Evolutionary conservation across 768 basidiomycete genomes (phyloP).

Genomic region (Agaricus sinodeliciosus): DNA sequence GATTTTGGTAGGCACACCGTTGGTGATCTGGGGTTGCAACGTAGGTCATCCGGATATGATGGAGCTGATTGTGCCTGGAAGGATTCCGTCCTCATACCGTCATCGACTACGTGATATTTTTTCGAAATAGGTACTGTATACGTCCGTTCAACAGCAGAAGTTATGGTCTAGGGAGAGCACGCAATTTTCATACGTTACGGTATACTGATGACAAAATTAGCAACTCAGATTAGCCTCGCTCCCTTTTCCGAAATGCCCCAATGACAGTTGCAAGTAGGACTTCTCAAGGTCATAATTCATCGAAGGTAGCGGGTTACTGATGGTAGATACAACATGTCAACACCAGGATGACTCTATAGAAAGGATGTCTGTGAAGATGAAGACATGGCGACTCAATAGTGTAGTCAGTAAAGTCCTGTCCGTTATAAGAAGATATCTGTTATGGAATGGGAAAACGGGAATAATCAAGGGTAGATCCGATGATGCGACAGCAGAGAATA

Average conservation of each 20-base stretch:
- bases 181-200: neutral
- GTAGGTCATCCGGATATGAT: neutral
- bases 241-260: no score
- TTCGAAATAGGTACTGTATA: no score
- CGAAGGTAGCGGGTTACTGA: neutral
- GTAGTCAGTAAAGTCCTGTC: neutral
- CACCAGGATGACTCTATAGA: constrained; percentile 4
- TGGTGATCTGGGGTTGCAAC: constrained; percentile 7
- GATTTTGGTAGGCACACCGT: constrained; percentile 1
- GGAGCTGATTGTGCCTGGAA: neutral
- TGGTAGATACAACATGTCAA: neutral
- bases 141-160: neutral
- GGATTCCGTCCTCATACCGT: neutral
- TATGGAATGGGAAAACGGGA: neutral
- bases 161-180: neutral
- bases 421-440: neutral
- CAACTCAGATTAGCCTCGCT: neutral
- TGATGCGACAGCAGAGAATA: neutral
- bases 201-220: neutral
- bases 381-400: neutral
- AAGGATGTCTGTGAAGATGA: constrained; percentile 1
- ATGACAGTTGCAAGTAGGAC: no score
- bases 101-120: no score
- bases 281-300: neutral
- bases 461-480: neutral